A percentile compares a stretch with the other conserved stretches of the same genome.
phyloP scores from a whole-genome alignment of 2,329 filamentous ascomycete genomes.

The Graphiopsis chlorocephala region DNA sequence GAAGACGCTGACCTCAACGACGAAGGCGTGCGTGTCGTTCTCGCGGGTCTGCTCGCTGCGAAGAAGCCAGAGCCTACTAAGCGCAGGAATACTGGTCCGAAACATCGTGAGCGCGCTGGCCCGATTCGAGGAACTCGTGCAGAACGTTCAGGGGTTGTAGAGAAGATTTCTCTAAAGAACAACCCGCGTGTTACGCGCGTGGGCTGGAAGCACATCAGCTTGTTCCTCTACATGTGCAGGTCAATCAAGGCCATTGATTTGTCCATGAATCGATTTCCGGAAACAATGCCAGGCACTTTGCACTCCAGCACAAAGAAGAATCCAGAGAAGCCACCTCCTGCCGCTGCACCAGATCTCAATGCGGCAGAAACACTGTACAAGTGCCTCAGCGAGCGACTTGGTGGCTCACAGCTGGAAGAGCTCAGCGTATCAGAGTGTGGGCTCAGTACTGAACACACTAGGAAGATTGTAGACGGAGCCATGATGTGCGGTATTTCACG shows the following conservation, averaged over 20 bases:
- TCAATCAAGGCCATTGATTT: constrained; percentile 84
- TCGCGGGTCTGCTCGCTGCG: constrained; percentile 80
- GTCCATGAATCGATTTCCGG: constrained; percentile 77
- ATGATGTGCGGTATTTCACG: constrained; percentile 73
- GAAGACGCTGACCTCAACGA: constrained; percentile 86
- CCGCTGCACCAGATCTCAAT: constrained; percentile 43
- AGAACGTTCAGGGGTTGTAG: constrained; percentile 69
- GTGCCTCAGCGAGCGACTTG: constrained; percentile 73
- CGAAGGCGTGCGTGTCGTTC: constrained; percentile 79
- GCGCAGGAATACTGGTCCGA: constrained; percentile 29
- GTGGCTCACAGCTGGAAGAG: constrained; percentile 73
- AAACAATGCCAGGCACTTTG: constrained; percentile 31
- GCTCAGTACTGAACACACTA: constrained; percentile 67
- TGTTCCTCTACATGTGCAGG: constrained; percentile 87
- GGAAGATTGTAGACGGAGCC: constrained; percentile 76
- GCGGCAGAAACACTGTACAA: constrained; percentile 67
- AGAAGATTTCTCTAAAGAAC: constrained; percentile 84
- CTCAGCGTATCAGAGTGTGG: constrained; percentile 79
- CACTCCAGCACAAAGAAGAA: constrained; percentile 23
- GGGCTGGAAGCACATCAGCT: constrained; percentile 86
- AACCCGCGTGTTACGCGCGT: constrained; percentile 79
- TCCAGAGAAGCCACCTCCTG: constrained; percentile 20
- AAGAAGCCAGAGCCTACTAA: constrained; percentile 58
- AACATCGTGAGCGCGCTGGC: constrained; percentile 25
- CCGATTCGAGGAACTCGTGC: constrained; percentile 21